Percentiles rank a stretch among this genome's conserved stretches.
Conservation (phyloP, 192 early-diverging fungal species). For the Tieghemiomyces parasiticus region DNA sequence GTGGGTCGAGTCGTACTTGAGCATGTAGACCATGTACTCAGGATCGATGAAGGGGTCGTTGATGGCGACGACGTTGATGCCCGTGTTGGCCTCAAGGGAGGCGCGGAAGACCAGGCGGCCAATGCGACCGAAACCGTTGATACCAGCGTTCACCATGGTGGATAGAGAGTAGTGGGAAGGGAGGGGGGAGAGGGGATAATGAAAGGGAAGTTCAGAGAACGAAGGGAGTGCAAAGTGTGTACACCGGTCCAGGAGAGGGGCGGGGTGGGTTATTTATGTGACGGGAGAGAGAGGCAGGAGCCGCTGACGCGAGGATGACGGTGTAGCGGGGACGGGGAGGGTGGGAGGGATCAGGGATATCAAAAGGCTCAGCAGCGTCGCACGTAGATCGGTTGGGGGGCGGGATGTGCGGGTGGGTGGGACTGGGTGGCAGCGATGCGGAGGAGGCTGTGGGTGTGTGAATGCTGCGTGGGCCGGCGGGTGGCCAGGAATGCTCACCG, state of each 20-base stretch:
- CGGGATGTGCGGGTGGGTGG: too few species aligned
- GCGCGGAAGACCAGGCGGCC: conserved; percentile 94
- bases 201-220: background rate
- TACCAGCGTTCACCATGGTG: conserved; percentile 31
- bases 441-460: too few species aligned
- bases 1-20: conserved; percentile 99
- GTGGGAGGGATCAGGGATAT: background rate
- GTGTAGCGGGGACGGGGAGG: background rate
- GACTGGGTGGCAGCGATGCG: too few species aligned
- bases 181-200: background rate
- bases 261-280: too few species aligned
- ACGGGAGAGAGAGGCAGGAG: too few species aligned
- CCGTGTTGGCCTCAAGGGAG: conserved; percentile 44
- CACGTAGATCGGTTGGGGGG: too few species aligned
- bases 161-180: background rate
- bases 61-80: conserved; percentile 73
- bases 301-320: background rate
- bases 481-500: too few species aligned
- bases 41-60: conserved; percentile 97
- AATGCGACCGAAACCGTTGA: conserved; percentile 89
- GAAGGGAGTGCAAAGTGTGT: background rate
- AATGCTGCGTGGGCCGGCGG: too few species aligned
- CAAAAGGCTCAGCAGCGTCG: background rate
- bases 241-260: background rate
- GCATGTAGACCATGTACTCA: conserved; percentile 94